Evolutionary conservation across 2,329 filamentous ascomycete genomes (phyloP), one percentile per base, ranked within the genome.

Genomic region (Macrophomina pseudophaseolina): DNA sequence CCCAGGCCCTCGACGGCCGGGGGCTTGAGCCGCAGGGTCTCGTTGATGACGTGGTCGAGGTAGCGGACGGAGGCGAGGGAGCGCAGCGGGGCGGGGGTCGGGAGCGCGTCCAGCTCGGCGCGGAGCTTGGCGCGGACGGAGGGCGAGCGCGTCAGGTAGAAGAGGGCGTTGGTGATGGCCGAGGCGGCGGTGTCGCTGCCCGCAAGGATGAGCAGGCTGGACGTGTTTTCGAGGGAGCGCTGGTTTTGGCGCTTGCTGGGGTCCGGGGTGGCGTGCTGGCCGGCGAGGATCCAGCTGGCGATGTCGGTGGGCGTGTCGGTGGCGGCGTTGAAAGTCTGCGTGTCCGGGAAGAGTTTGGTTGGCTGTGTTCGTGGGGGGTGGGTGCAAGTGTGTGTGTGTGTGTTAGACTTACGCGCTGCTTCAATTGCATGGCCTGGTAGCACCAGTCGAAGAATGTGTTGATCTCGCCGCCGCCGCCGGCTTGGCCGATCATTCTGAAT

Each of bases 11-110:
- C 74, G 1, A 78, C 77, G 1, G 81, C 76, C 0, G 80, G 74
- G 4, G 81, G 79, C 60, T 81, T 74, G 4, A 83, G 71, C n/a
- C 81, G 76, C 1, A 82, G 70, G 1, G 79, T 72, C 67, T 83
- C 81, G 64, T 82, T 77, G 72, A 82, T 80, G 14, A 76, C 71
- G 14, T 73, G 78, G 63, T 81, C 79, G 6, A 82, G 73, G 46
- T 76, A 73, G 1, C 70, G 9, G 28, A 78, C 66, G 1, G 70
- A 11, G 68, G 44, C 71, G 74, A 38, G 69, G 35, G 6, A 7
- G 6, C 35, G 35, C 35, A 12, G 2, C 1, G 66, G 42, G 71
- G 74, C 75, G 74, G 56, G 42, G 12, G 42, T 12, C 2, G 28
- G 28, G 28, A 16, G 11, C n/a, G 49, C 49, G 49, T 79, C 75